Evolutionary conservation across 2,329 filamentous ascomycete species (phyloP).

Genomic region (Cytospora mali): DNA sequence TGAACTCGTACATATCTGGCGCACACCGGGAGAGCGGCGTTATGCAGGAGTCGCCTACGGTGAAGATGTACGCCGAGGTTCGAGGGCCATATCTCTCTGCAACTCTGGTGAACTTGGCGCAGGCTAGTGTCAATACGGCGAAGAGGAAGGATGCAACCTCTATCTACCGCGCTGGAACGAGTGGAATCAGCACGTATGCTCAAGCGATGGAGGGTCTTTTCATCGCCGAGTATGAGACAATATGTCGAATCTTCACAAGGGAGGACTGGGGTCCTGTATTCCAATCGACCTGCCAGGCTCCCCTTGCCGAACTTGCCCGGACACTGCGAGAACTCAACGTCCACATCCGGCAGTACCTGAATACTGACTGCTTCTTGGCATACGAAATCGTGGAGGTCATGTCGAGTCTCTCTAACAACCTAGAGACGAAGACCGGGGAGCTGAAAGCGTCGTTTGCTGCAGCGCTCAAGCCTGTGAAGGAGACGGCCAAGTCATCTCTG

Average conservation of each 20-base stretch:
- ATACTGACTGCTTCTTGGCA: conserved; percentile 90
- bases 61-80: conserved; percentile 82
- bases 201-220: conserved; percentile 87
- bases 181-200: conserved; percentile 88
- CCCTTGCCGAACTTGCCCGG: conserved; percentile 79
- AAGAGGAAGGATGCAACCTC: conserved; percentile 81
- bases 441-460: conserved; percentile 82
- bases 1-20: conserved; percentile 75
- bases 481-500: conserved; percentile 87
- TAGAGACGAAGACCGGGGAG: conserved; percentile 83
- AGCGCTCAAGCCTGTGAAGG: conserved; percentile 83
- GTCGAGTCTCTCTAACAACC: conserved; percentile 72
- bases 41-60: conserved; percentile 68
- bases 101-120: conserved; percentile 82
- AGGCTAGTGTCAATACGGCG: conserved; percentile 80
- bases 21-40: conserved; percentile 53
- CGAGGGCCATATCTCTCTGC: conserved; percentile 83
- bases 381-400: conserved; percentile 96
- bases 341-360: conserved; percentile 83
- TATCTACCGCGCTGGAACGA: conserved; percentile 84
- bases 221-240: conserved; percentile 85
- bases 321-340: conserved; percentile 87
- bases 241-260: conserved; percentile 81
- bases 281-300: conserved; percentile 74
- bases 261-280: conserved; percentile 84